A percentile compares a stretch with the other conserved stretches of the same genome.
These are phyloP conservation scores for Jatropha podagrica DNA, from an alignment of 441 rosid species.

Conservation along the genomic window DNA sequence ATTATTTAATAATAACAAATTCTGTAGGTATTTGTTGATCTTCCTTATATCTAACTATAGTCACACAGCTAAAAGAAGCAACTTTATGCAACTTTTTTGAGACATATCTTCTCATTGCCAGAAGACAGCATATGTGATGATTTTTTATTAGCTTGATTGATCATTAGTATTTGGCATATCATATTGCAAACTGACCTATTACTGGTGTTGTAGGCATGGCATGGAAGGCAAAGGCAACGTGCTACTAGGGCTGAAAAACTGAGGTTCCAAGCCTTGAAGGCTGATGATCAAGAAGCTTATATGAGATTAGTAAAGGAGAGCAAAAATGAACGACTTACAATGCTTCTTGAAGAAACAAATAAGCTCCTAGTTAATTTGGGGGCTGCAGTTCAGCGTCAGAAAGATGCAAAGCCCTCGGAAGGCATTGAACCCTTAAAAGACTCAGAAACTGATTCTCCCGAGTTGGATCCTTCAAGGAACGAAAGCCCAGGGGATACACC, in stretches of 20 bases:
- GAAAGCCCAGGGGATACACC: conserved; percentile 64
- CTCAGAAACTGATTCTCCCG: conserved; percentile 69
- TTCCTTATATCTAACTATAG: not conserved
- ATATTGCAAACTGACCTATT: conserved; percentile 6
- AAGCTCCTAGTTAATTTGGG: conserved; percentile 92
- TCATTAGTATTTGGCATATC: conserved; percentile 10
- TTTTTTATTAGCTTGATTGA: conserved; percentile 3
- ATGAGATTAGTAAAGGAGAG: conserved; percentile 98
- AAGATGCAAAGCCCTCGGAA: conserved; percentile 72
- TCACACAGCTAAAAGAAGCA: conserved; percentile 8
- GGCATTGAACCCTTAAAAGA: conserved; percentile 67
- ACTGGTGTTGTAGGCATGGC: conserved; percentile 74
- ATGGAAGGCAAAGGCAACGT: conserved; percentile 99
- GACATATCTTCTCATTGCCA: conserved; percentile 20
- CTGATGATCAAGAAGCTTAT: conserved; percentile 98
- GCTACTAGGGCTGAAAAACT: conserved; percentile 97
- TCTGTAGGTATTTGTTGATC: not conserved
- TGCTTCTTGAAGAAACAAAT: conserved; percentile 95
- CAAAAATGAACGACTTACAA: conserved; percentile 92
- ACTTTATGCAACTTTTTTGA: conserved; percentile 1
- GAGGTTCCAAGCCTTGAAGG: conserved; percentile 94
- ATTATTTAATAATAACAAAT: not conserved
- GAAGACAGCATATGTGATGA: conserved; percentile 5
- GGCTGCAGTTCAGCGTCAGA: conserved; percentile 99
- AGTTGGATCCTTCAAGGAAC: conserved; percentile 67